These are phyloP conservation scores for Cordyceps militaris DNA, from an alignment of 2,329 filamentous ascomycete species.

Conservation along the genomic window DNA sequence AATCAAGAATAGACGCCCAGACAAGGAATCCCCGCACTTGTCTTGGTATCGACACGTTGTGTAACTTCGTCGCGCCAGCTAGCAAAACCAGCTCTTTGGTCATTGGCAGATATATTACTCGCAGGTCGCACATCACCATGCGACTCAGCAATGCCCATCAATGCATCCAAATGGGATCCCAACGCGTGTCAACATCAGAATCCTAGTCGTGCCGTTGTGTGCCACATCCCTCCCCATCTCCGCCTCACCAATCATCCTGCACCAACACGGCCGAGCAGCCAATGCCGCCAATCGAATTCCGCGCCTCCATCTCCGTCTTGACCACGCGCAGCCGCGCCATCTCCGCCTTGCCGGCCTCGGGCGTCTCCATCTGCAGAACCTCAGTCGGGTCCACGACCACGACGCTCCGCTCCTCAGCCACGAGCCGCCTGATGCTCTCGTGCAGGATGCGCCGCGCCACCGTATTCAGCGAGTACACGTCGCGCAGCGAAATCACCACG, in stretches of 20 bases:
- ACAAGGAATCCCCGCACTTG: too few species aligned
- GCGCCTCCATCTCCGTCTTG: constrained; percentile 21
- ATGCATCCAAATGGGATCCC: too few species aligned
- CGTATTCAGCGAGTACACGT: constrained; percentile 25
- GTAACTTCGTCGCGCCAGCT: neutral
- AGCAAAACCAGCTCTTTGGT: neutral
- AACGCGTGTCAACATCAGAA: too few species aligned
- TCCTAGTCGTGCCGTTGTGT: too few species aligned
- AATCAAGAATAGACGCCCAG: too few species aligned
- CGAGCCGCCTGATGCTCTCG: constrained; percentile 22
- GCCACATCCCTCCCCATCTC: too few species aligned
- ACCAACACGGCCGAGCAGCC: constrained; percentile 23
- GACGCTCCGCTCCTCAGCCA: constrained; percentile 21
- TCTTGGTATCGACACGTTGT: too few species aligned
- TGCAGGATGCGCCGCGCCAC: constrained; percentile 25
- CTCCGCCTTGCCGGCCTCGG: neutral
- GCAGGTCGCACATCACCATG: too few species aligned
- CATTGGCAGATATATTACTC: too few species aligned
- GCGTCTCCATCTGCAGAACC: constrained; percentile 19
- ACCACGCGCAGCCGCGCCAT: constrained; percentile 19
- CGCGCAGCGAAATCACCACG: constrained; percentile 26
- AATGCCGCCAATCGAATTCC: constrained; percentile 23
- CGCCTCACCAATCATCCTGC: constrained; percentile 17
- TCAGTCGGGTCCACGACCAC: constrained; percentile 25
- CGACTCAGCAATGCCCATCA: too few species aligned